A percentile compares a stretch with the other conserved stretches of the same genome.
phyloP scores from a whole-genome alignment of 805 yeast species.

The Zygosaccharomyces gambellarensis region DNA sequence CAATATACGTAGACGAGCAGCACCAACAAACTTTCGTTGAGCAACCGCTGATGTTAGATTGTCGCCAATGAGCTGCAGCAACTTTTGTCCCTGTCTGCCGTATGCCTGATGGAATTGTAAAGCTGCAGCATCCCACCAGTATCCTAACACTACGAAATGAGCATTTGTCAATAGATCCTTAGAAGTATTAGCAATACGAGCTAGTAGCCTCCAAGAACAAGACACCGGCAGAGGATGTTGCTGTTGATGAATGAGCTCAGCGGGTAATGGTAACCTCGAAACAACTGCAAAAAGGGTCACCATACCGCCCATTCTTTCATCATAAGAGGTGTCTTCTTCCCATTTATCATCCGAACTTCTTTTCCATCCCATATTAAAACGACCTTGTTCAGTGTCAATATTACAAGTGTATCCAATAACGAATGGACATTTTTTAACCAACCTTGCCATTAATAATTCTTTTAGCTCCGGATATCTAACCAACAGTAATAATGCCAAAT shows the following conservation, averaged over 20 bases:
- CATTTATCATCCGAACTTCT: conserved; percentile 40
- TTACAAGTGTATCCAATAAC: conserved; percentile 76
- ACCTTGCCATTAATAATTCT: conserved; percentile 57
- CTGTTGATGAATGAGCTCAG: conserved; percentile 25
- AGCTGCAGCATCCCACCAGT: conserved; percentile 92
- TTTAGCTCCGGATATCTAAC: conserved; percentile 41
- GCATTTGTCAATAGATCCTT: conserved; percentile 50
- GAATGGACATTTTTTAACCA: conserved; percentile 86
- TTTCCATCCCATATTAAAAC: conserved; percentile 85
- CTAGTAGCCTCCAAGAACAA: conserved; percentile 65
- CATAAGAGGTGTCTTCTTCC: conserved; percentile 61
- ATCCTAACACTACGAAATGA: conserved; percentile 65
- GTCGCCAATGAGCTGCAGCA: conserved; percentile 44
- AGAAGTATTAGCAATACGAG: conserved; percentile 63
- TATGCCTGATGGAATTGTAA: conserved; percentile 49
- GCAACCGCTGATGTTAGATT: conserved; percentile 52
- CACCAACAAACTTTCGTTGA: conserved; percentile 61
- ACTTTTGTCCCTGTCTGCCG: conserved; percentile 66
- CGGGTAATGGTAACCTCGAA: conserved; percentile 45
- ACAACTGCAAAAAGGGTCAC: conserved; percentile 73
- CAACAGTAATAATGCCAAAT: conserved; percentile 53
- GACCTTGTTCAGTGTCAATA: conserved; percentile 76
- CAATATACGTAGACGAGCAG: conserved; percentile 66
- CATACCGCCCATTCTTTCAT: conserved; percentile 85
- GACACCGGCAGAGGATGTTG: conserved; percentile 54